These are phyloP conservation scores for Chionographis japonica DNA, from an alignment of 106 monocot genomes.

Conservation along the genomic window DNA sequence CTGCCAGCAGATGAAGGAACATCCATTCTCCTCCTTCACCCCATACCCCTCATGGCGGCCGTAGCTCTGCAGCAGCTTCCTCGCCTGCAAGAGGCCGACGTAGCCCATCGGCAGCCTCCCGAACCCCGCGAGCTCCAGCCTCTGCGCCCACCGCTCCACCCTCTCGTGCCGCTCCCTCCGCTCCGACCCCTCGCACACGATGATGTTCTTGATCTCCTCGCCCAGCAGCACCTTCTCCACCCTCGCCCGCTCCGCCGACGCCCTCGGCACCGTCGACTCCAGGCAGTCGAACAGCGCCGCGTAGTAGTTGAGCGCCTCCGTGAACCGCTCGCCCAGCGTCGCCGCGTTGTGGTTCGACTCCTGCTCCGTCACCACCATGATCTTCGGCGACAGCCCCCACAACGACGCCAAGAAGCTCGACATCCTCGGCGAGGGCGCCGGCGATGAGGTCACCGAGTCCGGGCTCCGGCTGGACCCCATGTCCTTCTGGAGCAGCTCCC, in stretches of 20 bases:
- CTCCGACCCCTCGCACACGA: slow-evolving; percentile 66
- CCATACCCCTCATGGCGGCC: slow-evolving; percentile 37
- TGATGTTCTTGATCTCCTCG: slow-evolving; percentile 66
- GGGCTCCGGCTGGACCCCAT: slow-evolving; percentile 28
- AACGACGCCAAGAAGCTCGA: slow-evolving; percentile 45
- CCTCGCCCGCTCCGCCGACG: slow-evolving; percentile 34
- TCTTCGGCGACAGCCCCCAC: slow-evolving; percentile 60
- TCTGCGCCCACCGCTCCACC: slow-evolving; percentile 46
- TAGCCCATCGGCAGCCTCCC: slow-evolving; percentile 44
- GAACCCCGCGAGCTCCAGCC: slow-evolving; percentile 49
- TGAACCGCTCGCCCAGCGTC: slow-evolving; percentile 55
- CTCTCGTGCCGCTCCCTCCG: slow-evolving; percentile 73
- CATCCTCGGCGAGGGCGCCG: slow-evolving; percentile 15
- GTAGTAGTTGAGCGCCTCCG: slow-evolving; percentile 87
- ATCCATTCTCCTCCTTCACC: slow-evolving; percentile 48
- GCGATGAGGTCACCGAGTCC: slow-evolving; percentile 19
- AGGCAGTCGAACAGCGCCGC: slow-evolving; percentile 88
- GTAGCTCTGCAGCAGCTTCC: slow-evolving; percentile 46
- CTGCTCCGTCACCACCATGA: slow-evolving; percentile 75
- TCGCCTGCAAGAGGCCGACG: slow-evolving; percentile 36
- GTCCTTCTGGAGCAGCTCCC: slow-evolving; percentile 35
- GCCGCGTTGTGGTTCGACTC: slow-evolving; percentile 73
- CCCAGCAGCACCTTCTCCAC: slow-evolving; percentile 66
- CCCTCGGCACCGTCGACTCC: slow-evolving; percentile 38
- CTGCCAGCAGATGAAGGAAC: slow-evolving; percentile 65